Base-by-base conservation (phyloP, 1,284 basidiomycete genomes). In the Cutaneotrichosporon cutaneum region DNA sequence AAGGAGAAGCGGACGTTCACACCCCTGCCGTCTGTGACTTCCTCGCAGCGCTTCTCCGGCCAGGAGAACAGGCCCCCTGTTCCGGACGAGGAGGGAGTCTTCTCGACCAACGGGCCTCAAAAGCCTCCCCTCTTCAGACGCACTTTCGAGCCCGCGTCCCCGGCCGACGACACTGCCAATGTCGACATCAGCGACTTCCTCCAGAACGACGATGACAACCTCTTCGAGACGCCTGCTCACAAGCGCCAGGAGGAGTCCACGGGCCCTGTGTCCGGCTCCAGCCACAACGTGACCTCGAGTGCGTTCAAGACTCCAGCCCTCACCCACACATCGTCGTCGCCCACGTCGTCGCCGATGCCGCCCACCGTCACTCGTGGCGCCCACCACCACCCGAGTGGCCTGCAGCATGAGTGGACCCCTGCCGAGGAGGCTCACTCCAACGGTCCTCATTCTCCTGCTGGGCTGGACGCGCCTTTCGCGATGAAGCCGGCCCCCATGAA, bases 301-400 rank as follows among this genome's bases (percentile, higher is more conserved):
- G 68, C 69, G 4, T 72, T 76, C 68, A 76, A 74, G 58, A 78
- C 76, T 0, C 76, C 76, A 5, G 76, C 73, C 7, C 63, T 78
- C 16, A 68, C 77, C 30, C 73, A 76, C 53, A 71, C 75, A 0
- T 73, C 76, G 0, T 80, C 78, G 8, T 78, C 77, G 1, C 78
- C 78, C 1, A 74, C 75, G 1, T 79, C 78, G 2, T 79, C 78
- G 4, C 78, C 78, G 5, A 77, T 77, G 72, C 78, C 78, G 2
- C 69, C 72, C 1, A 79, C 77, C 0, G 69, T 75, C 32, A 70
- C 68, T 2, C 72, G 77, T 10, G 27, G 59, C 6, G 68, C 70
- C 4, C 68, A 75, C 11, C 74, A 76, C 58, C 71, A 75, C 48
- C 74, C 76, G 1, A 73, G 71, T 9, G 68, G 68, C 0, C 62